These are phyloP conservation scores for Cephaloascus fragrans DNA, from an alignment of 805 yeast genomes.

Conservation along the genomic window DNA sequence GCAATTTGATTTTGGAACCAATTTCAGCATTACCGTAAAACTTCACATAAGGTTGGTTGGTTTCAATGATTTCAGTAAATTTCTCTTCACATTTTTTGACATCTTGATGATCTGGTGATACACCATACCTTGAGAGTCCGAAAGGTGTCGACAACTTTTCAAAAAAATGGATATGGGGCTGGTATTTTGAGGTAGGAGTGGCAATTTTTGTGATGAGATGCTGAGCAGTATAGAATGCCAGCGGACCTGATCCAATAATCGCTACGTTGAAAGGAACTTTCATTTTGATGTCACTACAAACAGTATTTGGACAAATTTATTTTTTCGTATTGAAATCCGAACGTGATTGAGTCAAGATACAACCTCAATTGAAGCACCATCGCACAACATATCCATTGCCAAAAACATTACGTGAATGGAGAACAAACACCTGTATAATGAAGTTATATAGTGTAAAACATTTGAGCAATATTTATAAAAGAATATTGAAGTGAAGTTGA, in stretches of 20 bases:
- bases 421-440: no score
- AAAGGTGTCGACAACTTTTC: slow-evolving; percentile 84
- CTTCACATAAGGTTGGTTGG: slow-evolving; percentile 16
- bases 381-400: no score
- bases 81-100: slow-evolving; percentile 79
- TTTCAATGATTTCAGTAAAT: slow-evolving; percentile 50
- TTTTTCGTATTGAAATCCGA: no score
- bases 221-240: slow-evolving; percentile 86
- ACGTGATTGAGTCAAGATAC: no score
- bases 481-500: no score
- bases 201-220: slow-evolving; percentile 53
- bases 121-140: slow-evolving; percentile 89
- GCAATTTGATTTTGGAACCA: slow-evolving; percentile 51
- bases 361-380: no score
- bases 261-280: slow-evolving; percentile 38
- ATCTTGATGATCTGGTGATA: slow-evolving; percentile 99
- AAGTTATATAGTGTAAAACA: no score
- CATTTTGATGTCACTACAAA: no score
- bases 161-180: slow-evolving; percentile 54
- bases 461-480: no score
- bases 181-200: no score
- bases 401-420: no score
- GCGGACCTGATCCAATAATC: slow-evolving; percentile 91
- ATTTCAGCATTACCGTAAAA: slow-evolving; percentile 67
- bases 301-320: no score